These are phyloP conservation scores for Tuber magnatum DNA, from an alignment of 495 filamentous ascomycete species.

Conservation along the genomic window DNA sequence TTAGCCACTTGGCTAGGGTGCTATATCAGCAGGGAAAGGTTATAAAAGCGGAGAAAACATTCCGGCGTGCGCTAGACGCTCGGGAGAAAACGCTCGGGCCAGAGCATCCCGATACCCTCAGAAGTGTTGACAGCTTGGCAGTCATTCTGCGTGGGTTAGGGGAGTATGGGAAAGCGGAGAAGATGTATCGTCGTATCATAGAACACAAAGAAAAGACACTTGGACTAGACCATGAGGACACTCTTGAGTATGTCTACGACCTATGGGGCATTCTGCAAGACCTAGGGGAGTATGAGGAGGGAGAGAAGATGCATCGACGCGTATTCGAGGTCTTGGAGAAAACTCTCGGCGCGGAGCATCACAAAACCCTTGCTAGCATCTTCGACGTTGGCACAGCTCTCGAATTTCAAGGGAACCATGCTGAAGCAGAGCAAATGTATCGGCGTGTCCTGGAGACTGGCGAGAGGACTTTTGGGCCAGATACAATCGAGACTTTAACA, in stretches of 20 bases:
- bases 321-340: neutral
- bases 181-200: neutral
- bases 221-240: neutral
- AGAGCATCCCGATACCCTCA: neutral
- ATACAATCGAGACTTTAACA: neutral
- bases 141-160: neutral
- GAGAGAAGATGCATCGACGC: neutral
- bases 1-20: neutral
- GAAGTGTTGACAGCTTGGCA: neutral
- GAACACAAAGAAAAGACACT: neutral
- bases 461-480: conserved; percentile 7
- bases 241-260: neutral
- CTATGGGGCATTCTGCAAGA: neutral
- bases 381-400: neutral
- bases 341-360: neutral
- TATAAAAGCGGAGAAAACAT: neutral
- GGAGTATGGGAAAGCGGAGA: neutral
- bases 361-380: neutral
- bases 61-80: neutral
- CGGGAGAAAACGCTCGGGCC: neutral
- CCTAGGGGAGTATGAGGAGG: neutral
- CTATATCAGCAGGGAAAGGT: neutral
- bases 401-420: neutral
- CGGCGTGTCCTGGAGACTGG: neutral
- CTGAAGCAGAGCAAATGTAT: neutral